These are phyloP conservation scores for Penicillium sp. DNA, from an alignment of 2,329 filamentous ascomycete genomes.

Conservation along the genomic window DNA sequence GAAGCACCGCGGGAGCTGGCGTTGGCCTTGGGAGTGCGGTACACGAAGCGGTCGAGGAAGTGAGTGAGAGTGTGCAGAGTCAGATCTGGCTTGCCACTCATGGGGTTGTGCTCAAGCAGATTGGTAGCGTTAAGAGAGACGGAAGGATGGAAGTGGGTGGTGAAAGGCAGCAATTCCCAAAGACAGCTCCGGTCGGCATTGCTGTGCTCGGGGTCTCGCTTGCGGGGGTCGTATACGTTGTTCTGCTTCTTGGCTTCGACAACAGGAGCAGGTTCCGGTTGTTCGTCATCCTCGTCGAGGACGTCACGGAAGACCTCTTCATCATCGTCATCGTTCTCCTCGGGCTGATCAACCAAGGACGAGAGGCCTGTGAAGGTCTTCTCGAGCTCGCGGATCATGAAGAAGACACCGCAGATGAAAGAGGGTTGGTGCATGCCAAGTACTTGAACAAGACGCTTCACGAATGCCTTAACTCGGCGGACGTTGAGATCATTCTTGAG, in stretches of 20 bases:
- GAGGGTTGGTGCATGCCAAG: conserved; percentile 85
- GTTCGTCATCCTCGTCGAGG: conserved; percentile 54
- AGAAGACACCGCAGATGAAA: conserved; percentile 91
- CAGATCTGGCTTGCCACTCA: conserved; percentile 85
- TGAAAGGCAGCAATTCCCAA: conserved; percentile 81
- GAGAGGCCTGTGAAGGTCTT: conserved; percentile 76
- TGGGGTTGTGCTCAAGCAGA: conserved; percentile 66
- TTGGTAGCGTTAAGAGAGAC: conserved; percentile 79
- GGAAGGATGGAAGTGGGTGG: conserved; percentile 87
- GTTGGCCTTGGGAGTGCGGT: conserved; percentile 78
- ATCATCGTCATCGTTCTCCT: conserved; percentile 69
- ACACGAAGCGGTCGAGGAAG: conserved; percentile 98
- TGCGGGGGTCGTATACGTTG: conserved; percentile 75
- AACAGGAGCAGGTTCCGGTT: conserved; percentile 19
- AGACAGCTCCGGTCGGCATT: conserved; percentile 91
- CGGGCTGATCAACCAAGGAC: conserved; percentile 75
- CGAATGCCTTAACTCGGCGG: conserved; percentile 90
- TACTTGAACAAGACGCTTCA: conserved; percentile 87
- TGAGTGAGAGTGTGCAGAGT: conserved; percentile 87
- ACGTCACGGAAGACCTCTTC: conserved; percentile 70
- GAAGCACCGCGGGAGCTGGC: conserved; percentile 71
- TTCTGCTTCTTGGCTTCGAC: conserved; percentile 34
- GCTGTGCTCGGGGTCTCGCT: conserved; percentile 86
- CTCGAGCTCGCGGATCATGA: conserved; percentile 79
- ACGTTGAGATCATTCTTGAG: conserved; percentile 88